phyloP scores from a whole-genome alignment of 2,329 filamentous ascomycete species.

The Ceratocystis eucalypticola region DNA sequence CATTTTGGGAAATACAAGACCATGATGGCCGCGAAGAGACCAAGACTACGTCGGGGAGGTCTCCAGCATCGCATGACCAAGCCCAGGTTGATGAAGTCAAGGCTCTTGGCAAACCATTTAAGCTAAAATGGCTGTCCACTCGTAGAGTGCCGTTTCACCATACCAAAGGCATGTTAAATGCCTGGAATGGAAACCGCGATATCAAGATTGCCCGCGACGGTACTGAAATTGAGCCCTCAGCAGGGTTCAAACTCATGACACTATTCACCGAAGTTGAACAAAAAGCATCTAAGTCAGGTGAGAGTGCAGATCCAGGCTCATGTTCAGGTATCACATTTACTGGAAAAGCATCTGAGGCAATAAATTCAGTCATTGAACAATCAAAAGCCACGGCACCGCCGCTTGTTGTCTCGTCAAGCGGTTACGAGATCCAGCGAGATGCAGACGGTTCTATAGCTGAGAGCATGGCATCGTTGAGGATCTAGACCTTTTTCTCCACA shows the following conservation, averaged over 20 bases:
- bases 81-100: conserved; percentile 34
- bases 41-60: not conserved
- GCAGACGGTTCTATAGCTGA: not conserved
- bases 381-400: not conserved
- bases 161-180: conserved; percentile 74
- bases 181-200: conserved; percentile 89
- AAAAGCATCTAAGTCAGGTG: not conserved
- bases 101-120: conserved; percentile 63
- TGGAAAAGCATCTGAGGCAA: not conserved
- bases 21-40: conserved; percentile 29
- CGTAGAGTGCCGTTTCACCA: conserved; percentile 75
- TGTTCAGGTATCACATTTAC: too few relatives aligned
- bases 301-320: not conserved
- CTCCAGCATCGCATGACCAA: conserved; percentile 36
- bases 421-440: not conserved
- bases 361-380: not conserved
- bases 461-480: not conserved
- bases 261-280: conserved; percentile 55
- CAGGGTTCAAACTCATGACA: conserved; percentile 62
- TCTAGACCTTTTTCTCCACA: not conserved
- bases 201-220: conserved; percentile 94
- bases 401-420: not conserved
- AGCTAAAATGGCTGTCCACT: conserved; percentile 79
- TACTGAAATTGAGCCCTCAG: conserved; percentile 74
- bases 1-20: conserved; percentile 70